Base-by-base conservation (phyloP, 2,329 filamentous ascomycete species). In the Xylaria hypoxylon region DNA sequence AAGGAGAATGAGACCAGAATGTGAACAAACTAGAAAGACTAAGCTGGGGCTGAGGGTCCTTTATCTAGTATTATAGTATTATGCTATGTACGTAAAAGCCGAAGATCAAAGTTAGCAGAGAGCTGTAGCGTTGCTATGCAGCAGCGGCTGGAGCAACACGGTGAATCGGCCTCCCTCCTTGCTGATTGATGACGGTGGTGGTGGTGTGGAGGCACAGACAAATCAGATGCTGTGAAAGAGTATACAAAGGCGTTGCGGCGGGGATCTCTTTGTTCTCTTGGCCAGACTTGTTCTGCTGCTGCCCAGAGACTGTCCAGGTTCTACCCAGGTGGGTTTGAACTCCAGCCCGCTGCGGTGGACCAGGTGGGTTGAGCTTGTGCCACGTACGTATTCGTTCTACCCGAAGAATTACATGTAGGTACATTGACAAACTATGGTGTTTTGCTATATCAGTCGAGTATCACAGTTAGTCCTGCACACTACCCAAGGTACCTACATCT, bases 1-100 rank as follows among this genome's bases (percentile, higher is more conserved):
- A 53, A 68, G 64, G 65, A 67, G 63, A 62, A 62, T 68, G 67
- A 72, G 68, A 68, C 60, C 62, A 71, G 68, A 58, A 63, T 70
- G 60, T 62, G 69, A 66, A 59, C 60, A 59, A 57, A 59, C 67
- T 56, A 60, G 69, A 65, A 56, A 62, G 59, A 53, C 52, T 24
- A 58, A 68, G 68, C 65, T 71, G 68, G 68, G 65, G 65, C 68
- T 67, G 65, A 64, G 61, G 59, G 33, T 55, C 56, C 47, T 69
- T 69, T 69, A 68, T 68, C 65, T 69, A 68, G 53, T 59, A 59
- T 64, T 59, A 45, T 40, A n/a, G n/a, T n/a, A n/a, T n/a, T n/a
- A n/a, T n/a, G n/a, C n/a, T n/a, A 62, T 50, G 61, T 65, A 55
- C 42, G 50, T 57, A 50, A 62, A 48, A 61, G 59, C 62, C 62